phyloP scores from a whole-genome alignment of 2,329 filamentous ascomycete species.

The Hypomyces rosellus region DNA sequence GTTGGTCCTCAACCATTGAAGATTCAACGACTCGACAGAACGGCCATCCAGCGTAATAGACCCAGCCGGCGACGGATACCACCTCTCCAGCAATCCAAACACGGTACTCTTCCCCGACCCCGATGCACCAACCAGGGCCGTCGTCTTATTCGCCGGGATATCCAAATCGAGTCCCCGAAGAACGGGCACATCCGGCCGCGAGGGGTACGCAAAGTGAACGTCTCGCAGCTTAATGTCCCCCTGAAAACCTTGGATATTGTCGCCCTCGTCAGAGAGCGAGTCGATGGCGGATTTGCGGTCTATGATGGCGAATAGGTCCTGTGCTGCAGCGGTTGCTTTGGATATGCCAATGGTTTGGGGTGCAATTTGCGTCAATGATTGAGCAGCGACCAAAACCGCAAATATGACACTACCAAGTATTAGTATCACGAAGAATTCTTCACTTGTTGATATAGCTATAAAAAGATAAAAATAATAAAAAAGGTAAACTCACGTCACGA shows the following conservation, averaged over 20 bases:
- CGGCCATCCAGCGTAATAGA: slow-evolving; percentile 38
- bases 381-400: slow-evolving; percentile 40
- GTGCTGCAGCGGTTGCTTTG: slow-evolving; percentile 40
- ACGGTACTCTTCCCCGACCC: slow-evolving; percentile 55
- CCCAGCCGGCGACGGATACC: slow-evolving; percentile 47
- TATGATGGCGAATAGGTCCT: slow-evolving; percentile 41
- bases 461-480: slow-evolving; percentile 18
- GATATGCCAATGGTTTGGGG: slow-evolving; percentile 40
- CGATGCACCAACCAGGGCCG: slow-evolving; percentile 51
- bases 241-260: slow-evolving; percentile 20
- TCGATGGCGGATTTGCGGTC: slow-evolving; percentile 40
- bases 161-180: slow-evolving; percentile 36
- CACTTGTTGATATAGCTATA: too few relatives aligned
- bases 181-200: slow-evolving; percentile 44
- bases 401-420: slow-evolving; percentile 33
- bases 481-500: slow-evolving; percentile 37
- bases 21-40: slow-evolving; percentile 36
- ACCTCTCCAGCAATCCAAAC: slow-evolving; percentile 51
- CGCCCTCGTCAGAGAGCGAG: slow-evolving; percentile 33
- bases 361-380: slow-evolving; percentile 40
- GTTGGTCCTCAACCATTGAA: slow-evolving; percentile 47
- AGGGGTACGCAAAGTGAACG: slow-evolving; percentile 51
- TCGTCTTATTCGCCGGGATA: slow-evolving; percentile 41
- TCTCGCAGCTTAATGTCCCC: slow-evolving; percentile 43
- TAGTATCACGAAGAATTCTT: background rate